Evolutionary conservation across 768 basidiomycete genomes (phyloP).

Genomic region (Serendipita vermifera): DNA sequence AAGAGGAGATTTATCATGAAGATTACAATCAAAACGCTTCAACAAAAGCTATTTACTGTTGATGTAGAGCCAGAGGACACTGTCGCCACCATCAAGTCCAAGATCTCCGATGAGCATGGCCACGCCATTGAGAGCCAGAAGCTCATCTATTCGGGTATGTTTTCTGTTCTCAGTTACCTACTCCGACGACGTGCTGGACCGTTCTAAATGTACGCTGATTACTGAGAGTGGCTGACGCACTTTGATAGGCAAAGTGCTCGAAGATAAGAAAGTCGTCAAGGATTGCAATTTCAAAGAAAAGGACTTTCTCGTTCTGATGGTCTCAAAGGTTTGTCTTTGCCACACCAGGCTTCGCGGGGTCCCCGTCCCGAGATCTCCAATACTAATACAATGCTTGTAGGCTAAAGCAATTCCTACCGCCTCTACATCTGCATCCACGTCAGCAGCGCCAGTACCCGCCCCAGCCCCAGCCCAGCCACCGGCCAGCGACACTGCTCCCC

Average conservation of each 20-base stretch:
- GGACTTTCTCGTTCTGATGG: constrained; percentile 99
- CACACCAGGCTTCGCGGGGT: neutral
- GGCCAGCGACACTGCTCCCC: constrained; percentile 22
- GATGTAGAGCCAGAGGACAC: constrained; percentile 68
- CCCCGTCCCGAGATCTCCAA: neutral
- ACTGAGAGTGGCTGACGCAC: neutral
- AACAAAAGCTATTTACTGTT: constrained; percentile 84
- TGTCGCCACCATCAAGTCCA: constrained; percentile 64
- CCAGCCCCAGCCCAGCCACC: constrained; percentile 27
- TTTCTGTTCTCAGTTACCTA: constrained; percentile 6
- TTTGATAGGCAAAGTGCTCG: constrained; percentile 70
- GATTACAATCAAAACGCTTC: constrained; percentile 89
- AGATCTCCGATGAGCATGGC: constrained; percentile 64
- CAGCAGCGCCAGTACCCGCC: constrained; percentile 26
- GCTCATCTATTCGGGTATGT: constrained; percentile 83
- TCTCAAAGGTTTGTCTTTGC: constrained; percentile 62
- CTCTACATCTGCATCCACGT: constrained; percentile 24
- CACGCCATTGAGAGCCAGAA: constrained; percentile 70
- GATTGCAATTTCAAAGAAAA: constrained; percentile 93
- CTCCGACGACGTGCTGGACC: constrained; percentile 11
- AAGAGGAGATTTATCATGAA: constrained; percentile 46
- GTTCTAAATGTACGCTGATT: neutral
- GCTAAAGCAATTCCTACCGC: constrained; percentile 39
- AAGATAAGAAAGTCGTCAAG: constrained; percentile 77
- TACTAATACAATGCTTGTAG: constrained; percentile 23